These are phyloP conservation scores for Penicillium sp. DNA, from an alignment of 2,329 filamentous ascomycete species.

Conservation along the genomic window DNA sequence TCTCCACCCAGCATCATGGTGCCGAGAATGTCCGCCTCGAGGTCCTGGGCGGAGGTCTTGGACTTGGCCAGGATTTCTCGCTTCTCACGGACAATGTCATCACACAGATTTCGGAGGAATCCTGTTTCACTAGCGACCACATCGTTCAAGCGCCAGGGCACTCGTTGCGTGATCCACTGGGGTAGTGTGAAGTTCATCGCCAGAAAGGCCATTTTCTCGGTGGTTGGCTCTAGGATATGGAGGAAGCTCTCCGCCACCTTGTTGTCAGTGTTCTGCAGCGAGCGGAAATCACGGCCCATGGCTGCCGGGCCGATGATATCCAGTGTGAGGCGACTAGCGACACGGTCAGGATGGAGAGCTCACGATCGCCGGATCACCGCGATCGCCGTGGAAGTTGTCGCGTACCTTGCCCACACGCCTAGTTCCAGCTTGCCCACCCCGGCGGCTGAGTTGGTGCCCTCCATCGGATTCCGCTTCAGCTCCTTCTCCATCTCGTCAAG, in stretches of 20 bases:
- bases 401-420: constrained; percentile 35
- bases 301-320: constrained; percentile 59
- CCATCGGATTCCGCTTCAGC: constrained; percentile 27
- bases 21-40: constrained; percentile 40
- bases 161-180: constrained; percentile 48
- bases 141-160: constrained; percentile 43
- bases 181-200: constrained; percentile 49
- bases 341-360: neutral
- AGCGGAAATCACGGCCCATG: constrained; percentile 56
- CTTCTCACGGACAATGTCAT: constrained; percentile 38
- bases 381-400: neutral
- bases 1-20: constrained; percentile 40
- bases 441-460: constrained; percentile 21
- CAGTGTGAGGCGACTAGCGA: constrained; percentile 49
- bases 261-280: constrained; percentile 51
- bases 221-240: constrained; percentile 49
- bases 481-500: constrained; percentile 37
- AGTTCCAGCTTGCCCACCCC: constrained; percentile 35
- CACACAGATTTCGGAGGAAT: constrained; percentile 34
- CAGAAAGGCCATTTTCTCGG: constrained; percentile 45
- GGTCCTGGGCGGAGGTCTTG: constrained; percentile 39
- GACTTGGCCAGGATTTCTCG: constrained; percentile 23
- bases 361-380: too few relatives aligned
- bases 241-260: constrained; percentile 54
- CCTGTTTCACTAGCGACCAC: constrained; percentile 31